Evolutionary conservation across 345 rosid genomes (phyloP).

Genomic region (Rubroshorea leprosula): DNA sequence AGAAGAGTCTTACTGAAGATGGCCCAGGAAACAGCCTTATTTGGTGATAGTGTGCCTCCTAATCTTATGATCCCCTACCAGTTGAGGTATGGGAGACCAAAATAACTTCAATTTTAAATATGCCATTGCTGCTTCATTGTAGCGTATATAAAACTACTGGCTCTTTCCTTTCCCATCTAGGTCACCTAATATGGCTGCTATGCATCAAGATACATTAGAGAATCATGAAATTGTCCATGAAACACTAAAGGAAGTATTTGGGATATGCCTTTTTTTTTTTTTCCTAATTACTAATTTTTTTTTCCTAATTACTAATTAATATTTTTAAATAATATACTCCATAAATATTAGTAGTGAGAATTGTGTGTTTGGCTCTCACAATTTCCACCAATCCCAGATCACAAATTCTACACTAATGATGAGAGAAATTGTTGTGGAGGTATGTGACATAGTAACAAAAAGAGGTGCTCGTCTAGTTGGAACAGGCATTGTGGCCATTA

Average conservation of each 20-base stretch:
- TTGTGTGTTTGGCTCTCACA: not conserved
- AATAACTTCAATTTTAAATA: not conserved
- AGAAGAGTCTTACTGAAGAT: constrained; percentile 58
- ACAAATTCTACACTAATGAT: constrained; percentile 31
- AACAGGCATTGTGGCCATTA: constrained; percentile 57
- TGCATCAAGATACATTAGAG: constrained; percentile 68
- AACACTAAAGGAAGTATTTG: constrained; percentile 49
- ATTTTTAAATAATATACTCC: too few relatives aligned
- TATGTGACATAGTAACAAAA: constrained; percentile 58
- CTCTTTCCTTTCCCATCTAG: constrained; percentile 17
- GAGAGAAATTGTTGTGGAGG: constrained; percentile 53
- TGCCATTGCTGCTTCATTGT: not conserved
- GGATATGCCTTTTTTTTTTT: constrained; percentile 21
- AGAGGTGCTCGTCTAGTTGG: constrained; percentile 62
- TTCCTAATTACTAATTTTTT: too few relatives aligned
- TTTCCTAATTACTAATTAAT: too few relatives aligned
- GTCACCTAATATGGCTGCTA: constrained; percentile 60
- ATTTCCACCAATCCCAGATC: constrained; percentile 27
- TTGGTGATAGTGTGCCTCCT: constrained; percentile 44
- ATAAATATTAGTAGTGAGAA: too few relatives aligned
- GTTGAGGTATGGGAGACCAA: constrained; percentile 35
- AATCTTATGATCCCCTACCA: constrained; percentile 44
- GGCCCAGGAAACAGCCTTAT: constrained; percentile 52
- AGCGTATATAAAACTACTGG: not conserved
- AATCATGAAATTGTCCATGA: constrained; percentile 34